These are phyloP conservation scores for Apiospora kogelbergensis DNA, from an alignment of 2,329 filamentous ascomycete species.

Conservation along the genomic window DNA sequence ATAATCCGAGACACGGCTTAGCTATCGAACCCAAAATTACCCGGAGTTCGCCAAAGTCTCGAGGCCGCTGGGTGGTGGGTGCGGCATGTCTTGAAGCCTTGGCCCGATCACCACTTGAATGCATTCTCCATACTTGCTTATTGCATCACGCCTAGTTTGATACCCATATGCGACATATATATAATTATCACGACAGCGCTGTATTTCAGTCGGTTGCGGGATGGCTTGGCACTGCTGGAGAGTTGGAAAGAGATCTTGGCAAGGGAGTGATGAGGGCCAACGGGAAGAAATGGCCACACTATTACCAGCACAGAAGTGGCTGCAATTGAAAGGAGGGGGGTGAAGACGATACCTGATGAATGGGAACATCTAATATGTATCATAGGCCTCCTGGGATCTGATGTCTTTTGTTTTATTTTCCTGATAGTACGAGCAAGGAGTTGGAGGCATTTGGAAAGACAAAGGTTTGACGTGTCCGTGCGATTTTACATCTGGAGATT, in stretches of 20 bases:
- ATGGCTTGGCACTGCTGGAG: neutral
- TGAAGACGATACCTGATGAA: neutral
- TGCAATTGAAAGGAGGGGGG: neutral
- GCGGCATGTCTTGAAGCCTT: neutral
- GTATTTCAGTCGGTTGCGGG: neutral
- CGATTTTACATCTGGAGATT: neutral
- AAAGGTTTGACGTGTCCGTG: neutral
- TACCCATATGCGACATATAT: constrained; percentile 6
- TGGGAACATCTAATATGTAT: neutral
- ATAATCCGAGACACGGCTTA: constrained; percentile 6
- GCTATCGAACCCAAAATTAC: constrained; percentile 2
- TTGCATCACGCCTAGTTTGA: neutral
- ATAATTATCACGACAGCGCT: neutral
- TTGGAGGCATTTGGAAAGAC: constrained; percentile 4
- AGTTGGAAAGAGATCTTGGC: neutral
- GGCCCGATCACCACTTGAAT: neutral
- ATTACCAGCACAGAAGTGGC: neutral
- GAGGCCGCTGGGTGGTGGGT: neutral
- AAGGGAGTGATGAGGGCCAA: neutral
- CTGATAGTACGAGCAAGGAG: constrained; percentile 3
- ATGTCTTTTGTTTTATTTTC: neutral
- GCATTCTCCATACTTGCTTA: neutral
- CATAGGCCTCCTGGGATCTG: neutral
- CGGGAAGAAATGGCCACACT: neutral
- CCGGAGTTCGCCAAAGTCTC: neutral